Base-by-base conservation (phyloP, 352 stramenopile species). In the Globisporangium takayamanum region DNA sequence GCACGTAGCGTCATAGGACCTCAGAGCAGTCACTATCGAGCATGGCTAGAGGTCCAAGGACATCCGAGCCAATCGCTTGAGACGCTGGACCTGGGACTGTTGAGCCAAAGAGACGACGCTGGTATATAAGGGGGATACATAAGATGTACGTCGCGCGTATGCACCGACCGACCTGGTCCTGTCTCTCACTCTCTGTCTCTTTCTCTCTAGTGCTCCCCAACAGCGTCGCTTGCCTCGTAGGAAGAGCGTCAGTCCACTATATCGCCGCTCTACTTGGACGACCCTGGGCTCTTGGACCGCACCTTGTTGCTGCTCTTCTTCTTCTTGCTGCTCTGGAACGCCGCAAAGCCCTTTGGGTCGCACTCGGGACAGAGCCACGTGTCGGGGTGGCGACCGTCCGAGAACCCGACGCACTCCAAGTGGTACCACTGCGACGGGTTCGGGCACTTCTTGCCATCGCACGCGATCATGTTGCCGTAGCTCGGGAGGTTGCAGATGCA, bases 401-500 rank as follows among this genome's bases (percentile, higher is more conserved):
- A 84, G 46, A 94, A 80, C 20, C 83, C 85, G 15, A 94, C 83
- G 62, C 85, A 94, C 69, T 92, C 81, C 51, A 92, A 66, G 60
- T 94, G 85, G 69, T 94, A 94, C 85, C 85, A 94, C 66, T 94
- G 80, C 62, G 80, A 89, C 66, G 83, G 83, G 64, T 92, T 93
- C 16, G 80, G 83, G 49, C 85, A 94, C 57, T 90, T 89, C 57
- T 94, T 91, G 68, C 81, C 81, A 64, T 94, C 85, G 62, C 85
- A 94, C 22, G 85, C 85, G 57, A 94, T 94, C 85, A 94, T 94
- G 65, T 91, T 90, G 60, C 85, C 85, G 68, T 92, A 94, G 67
- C 83, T 92, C 12, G 81, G 83, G 39, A 88, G 66, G 67, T 92
- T 89, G 67, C 85, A 94, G 61, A 94, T 85, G 62, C 85, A 94